phyloP scores from a whole-genome alignment of 352 stramenopile species.

The Sclerospora graminicola region DNA sequence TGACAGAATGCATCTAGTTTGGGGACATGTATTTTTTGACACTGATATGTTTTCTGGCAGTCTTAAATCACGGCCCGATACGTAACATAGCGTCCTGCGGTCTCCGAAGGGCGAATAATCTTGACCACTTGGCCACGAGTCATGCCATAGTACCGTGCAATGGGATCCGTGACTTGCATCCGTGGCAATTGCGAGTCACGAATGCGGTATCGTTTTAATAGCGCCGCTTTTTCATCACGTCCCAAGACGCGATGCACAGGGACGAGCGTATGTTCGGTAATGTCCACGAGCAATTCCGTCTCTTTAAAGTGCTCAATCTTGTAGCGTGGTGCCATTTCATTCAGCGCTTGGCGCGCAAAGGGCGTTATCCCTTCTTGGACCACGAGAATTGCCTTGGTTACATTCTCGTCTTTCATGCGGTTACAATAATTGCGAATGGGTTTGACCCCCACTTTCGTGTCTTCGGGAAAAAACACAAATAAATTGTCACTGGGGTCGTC shows the following conservation, averaged over 20 bases:
- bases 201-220: constrained; percentile 98
- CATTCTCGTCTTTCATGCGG: constrained; percentile 95
- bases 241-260: constrained; percentile 97
- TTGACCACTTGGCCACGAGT: constrained; percentile 97
- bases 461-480: constrained; percentile 99
- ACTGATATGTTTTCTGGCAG: not conserved
- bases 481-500: constrained; percentile 91
- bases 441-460: constrained; percentile 98
- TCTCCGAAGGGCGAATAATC: constrained; percentile 99
- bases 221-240: constrained; percentile 94
- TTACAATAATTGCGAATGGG: constrained; percentile 93
- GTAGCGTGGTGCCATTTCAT: constrained; percentile 89
- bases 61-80: constrained; percentile 98
- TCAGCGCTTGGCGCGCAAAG: constrained; percentile 94
- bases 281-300: constrained; percentile 98
- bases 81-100: constrained; percentile 98
- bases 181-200: constrained; percentile 98
- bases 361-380: constrained; percentile 94
- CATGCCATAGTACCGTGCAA: constrained; percentile 96
- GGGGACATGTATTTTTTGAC: not conserved
- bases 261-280: constrained; percentile 99
- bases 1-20: not conserved
- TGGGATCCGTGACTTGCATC: constrained; percentile 98
- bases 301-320: constrained; percentile 98
- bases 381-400: constrained; percentile 97